Conservation (phyloP, 495 filamentous ascomycete species). For the Cercophora newfieldiana region DNA sequence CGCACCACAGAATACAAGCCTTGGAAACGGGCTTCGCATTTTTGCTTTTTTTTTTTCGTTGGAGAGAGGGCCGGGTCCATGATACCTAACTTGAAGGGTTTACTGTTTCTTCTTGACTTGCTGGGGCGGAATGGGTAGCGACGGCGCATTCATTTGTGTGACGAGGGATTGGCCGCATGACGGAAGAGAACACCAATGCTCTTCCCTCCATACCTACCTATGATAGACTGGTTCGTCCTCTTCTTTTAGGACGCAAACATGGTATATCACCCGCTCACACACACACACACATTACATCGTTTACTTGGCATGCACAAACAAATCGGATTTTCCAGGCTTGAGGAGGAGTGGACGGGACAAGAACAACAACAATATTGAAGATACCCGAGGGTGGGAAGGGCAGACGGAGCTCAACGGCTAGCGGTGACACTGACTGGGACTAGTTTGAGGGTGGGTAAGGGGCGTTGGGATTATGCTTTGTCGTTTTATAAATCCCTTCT, state of each 20-base stretch:
- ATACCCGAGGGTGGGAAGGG: slow-evolving; percentile 2
- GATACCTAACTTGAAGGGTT: slow-evolving; percentile 10
- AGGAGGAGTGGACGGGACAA: not conserved
- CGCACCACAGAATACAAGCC: not conserved
- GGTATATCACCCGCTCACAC: not conserved
- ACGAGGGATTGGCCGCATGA: not conserved
- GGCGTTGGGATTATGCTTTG: not conserved
- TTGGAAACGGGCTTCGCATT: not conserved
- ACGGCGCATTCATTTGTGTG: not conserved
- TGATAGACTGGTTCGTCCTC: not conserved
- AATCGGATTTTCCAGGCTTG: not conserved
- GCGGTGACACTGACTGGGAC: not conserved
- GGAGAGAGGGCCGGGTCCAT: not conserved
- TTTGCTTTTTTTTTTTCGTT: not conserved
- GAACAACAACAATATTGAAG: not conserved
- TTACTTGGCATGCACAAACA: not conserved
- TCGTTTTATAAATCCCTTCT: not conserved
- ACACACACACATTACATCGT: not conserved
- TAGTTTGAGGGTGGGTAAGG: not conserved
- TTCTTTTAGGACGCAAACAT: not conserved
- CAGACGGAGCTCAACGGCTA: not conserved
- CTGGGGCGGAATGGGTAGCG: not conserved
- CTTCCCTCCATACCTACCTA: not conserved
- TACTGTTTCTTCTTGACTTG: not conserved
- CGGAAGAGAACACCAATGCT: not conserved